Conservation (phyloP, 352 stramenopile genomes). For the Globisporangium perplexum region DNA sequence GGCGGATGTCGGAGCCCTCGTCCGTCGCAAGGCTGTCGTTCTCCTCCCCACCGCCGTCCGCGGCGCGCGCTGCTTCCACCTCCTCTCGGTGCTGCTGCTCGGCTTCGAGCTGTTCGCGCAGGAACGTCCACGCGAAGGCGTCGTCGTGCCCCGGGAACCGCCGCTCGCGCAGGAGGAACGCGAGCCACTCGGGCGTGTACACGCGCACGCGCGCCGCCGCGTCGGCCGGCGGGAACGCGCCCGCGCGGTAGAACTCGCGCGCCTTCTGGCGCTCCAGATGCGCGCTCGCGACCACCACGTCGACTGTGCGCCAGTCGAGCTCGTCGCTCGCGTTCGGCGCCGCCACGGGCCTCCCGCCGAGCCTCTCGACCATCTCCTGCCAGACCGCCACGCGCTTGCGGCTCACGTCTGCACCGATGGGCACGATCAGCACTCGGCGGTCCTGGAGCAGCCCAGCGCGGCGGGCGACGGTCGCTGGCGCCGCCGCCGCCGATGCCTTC, state of each 20-base stretch:
- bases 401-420: conserved; percentile 58
- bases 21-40: conserved; percentile 22
- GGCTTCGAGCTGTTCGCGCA: conserved; percentile 25
- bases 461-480: not conserved
- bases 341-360: conserved; percentile 29
- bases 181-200: conserved; percentile 64
- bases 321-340: not conserved
- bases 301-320: conserved; percentile 38
- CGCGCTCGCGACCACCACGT: conserved; percentile 40
- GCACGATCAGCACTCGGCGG: conserved; percentile 42
- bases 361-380: conserved; percentile 41
- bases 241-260: conserved; percentile 20
- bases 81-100: conserved; percentile 17
- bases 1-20: conserved; percentile 46
- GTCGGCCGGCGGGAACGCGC: conserved; percentile 23
- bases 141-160: conserved; percentile 17
- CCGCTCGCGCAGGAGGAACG: conserved; percentile 41
- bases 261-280: conserved; percentile 34
- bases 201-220: conserved; percentile 20
- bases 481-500: not conserved
- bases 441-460: conserved; percentile 21
- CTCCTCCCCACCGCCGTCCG: conserved; percentile 5
- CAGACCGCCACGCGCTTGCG: conserved; percentile 60
- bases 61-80: conserved; percentile 15
- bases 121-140: conserved; percentile 31